Base-by-base conservation (phyloP, 768 basidiomycete genomes). In the Rhodotorula babjevae region DNA sequence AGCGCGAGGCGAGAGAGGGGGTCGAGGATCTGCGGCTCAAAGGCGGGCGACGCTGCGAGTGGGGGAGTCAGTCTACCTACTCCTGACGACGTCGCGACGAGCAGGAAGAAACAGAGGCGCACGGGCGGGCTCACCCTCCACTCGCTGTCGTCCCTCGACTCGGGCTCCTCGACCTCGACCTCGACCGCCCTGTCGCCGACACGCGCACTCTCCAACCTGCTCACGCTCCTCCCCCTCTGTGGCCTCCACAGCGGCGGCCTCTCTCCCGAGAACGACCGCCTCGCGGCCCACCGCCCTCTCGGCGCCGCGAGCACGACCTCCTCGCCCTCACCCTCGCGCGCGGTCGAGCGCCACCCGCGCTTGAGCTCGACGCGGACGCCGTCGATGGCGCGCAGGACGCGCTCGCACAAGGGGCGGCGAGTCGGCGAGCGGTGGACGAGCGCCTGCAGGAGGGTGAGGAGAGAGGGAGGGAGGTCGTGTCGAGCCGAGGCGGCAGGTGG, bases 401-500 rank as follows among this genome's bases (percentile, higher is more conserved):
- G 33, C 27, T 73, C 72, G 69, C 72, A 73, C 18, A 14, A 52
- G 6, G 69, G 72, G 18, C 75, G 68, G 12, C 47, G 25, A 1
- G 63, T 29, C n/a, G 75, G 72, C 3, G 27, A 25, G 31, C 49
- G 63, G 56, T 73, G 27, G 44, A 76, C 55, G 15, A 76, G 61
- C 14, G 36, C 47, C 0, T 60, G 44, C 31, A 76, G 67, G 61
- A 76, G 68, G 8, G 36, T 36, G 2, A 71, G 61, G 25, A 76
- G 61, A 3, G 71, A 65, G 1, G 52, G 46, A 0, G 75, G 75
- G 25, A 76, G 29, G 42, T 73, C 69, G 69, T 69, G 75, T 0
- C 75, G 72, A 7, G 64, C 14, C 4, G 65, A 27, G 33, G 47
- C 36, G 36, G 49, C 19, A 19, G 23, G 47, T 11, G 62, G 62